Evolutionary conservation across 2,329 filamentous ascomycete genomes (phyloP), one percentile per base, ranked within the genome.

Genomic region (Trichocomaceae sp.): DNA sequence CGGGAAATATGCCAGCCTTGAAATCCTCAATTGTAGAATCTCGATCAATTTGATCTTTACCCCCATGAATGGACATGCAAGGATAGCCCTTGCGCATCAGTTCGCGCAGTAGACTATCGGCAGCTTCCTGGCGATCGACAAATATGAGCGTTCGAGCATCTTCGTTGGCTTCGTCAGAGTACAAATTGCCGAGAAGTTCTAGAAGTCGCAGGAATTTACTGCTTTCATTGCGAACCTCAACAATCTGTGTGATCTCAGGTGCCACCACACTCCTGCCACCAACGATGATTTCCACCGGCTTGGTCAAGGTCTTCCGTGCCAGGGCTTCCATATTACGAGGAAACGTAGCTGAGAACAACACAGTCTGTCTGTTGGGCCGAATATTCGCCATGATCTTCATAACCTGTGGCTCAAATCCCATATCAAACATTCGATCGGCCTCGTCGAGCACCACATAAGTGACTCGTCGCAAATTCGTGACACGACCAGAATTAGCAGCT

Each of bases 341-440:
- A 78, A 97, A 96, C 0, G 93, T 99, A 3, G 93, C 93, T 0
- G 93, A 97, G 71, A 97, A 99, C 22, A 97, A 79, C 50, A 97
- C 90, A 0, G 90, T 96, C 69, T 99, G 93, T 50, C 88, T 85
- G 68, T 96, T 88, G 0, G 93, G 91, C 47, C 93, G 86, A 69
- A 96, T 87, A 65, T 93, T 96, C 61, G 84, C 84, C 67, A 97
- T 85, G 56, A 99, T 93, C 72, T 95, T 96, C 83, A 93, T 93
- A 52, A 99, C 91, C 70, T 99, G 93, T 2, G 93, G 92, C 72
- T 96, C 92, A 66, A 99, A 99, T 13, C 93, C 93, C 93, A 99
- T 97, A 70, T 99, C 93, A 68, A 97, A 96, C 93, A 99, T 97
- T 59, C 93, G 87, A 72, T 99, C 93, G 47, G 93, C 93, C 74